Conservation (phyloP, 352 stramenopile genomes). For the Phytophthora pisi region DNA sequence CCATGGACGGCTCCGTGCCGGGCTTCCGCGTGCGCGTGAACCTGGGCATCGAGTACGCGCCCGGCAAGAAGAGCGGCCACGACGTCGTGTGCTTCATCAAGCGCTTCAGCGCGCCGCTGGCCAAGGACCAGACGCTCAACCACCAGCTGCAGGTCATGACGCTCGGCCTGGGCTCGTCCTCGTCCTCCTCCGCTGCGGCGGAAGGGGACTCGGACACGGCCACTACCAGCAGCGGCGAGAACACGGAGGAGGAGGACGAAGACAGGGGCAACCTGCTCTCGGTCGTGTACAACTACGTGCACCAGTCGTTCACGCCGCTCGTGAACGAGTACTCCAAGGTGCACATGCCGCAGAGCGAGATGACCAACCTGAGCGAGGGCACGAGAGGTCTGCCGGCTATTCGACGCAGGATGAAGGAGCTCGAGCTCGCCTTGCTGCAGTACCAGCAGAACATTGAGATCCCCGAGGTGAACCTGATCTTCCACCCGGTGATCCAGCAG, state of each 20-base stretch:
- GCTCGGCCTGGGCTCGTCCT: constrained; percentile 57
- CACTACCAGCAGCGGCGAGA: constrained; percentile 48
- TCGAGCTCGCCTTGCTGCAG: constrained; percentile 93
- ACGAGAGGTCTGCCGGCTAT: constrained; percentile 83
- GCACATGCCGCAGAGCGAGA: constrained; percentile 75
- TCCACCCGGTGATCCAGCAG: constrained; percentile 87
- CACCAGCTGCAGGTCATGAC: constrained; percentile 90
- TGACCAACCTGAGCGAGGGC: constrained; percentile 66
- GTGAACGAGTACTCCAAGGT: constrained; percentile 89
- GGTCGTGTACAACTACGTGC: constrained; percentile 90
- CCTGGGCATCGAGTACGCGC: constrained; percentile 75
- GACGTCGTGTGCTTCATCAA: constrained; percentile 91
- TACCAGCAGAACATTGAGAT: constrained; percentile 97
- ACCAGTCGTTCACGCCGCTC: constrained; percentile 87
- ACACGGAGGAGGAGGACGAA: constrained; percentile 71
- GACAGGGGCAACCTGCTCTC: constrained; percentile 73
- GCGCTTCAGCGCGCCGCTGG: constrained; percentile 68
- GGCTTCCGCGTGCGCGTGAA: constrained; percentile 68
- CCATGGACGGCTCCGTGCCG: constrained; percentile 22
- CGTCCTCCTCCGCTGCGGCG: constrained; percentile 31
- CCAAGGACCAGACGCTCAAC: constrained; percentile 71
- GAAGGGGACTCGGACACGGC: constrained; percentile 37
- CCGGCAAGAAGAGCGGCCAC: constrained; percentile 66
- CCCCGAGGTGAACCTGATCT: constrained; percentile 90
- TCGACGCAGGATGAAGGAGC: constrained; percentile 92